phyloP scores from a whole-genome alignment of 495 filamentous ascomycete species.

The Neurospora sp. region DNA sequence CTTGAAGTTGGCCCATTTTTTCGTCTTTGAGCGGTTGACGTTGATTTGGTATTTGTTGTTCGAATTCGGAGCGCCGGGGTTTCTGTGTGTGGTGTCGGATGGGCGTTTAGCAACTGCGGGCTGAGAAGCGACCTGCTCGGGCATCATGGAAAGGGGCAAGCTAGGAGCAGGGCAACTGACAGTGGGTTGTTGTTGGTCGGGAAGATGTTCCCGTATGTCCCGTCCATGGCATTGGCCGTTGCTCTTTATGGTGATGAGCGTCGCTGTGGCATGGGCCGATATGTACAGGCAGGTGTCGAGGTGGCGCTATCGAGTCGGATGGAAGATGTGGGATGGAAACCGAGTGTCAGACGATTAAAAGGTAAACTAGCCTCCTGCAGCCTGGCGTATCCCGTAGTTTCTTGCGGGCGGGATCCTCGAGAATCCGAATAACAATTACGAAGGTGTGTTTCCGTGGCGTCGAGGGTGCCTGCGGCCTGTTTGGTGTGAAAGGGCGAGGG shows the following conservation, averaged over 20 bases:
- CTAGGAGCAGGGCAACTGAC: neutral
- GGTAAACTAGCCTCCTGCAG: neutral
- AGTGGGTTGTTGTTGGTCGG: conserved; percentile 9
- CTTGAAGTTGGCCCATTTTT: conserved; percentile 91
- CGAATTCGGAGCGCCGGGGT: conserved; percentile 15
- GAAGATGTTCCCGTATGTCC: conserved; percentile 24
- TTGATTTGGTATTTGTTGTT: conserved; percentile 50
- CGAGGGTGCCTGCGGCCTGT: neutral
- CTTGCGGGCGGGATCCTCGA: neutral
- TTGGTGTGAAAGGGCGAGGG: neutral
- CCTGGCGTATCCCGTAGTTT: neutral
- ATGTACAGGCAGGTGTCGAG: neutral
- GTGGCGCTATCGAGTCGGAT: neutral
- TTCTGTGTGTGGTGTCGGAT: conserved; percentile 14
- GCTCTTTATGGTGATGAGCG: neutral
- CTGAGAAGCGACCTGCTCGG: neutral
- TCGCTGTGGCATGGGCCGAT: neutral
- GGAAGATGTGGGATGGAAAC: neutral
- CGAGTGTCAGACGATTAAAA: neutral
- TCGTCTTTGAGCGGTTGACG: conserved; percentile 82
- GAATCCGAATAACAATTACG: neutral
- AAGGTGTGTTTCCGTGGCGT: neutral
- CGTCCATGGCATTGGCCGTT: conserved; percentile 16
- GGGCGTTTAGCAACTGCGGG: neutral
- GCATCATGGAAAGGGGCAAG: neutral